Conservation (phyloP, 345 rosid genomes). For the Aquilaria sinensis region DNA sequence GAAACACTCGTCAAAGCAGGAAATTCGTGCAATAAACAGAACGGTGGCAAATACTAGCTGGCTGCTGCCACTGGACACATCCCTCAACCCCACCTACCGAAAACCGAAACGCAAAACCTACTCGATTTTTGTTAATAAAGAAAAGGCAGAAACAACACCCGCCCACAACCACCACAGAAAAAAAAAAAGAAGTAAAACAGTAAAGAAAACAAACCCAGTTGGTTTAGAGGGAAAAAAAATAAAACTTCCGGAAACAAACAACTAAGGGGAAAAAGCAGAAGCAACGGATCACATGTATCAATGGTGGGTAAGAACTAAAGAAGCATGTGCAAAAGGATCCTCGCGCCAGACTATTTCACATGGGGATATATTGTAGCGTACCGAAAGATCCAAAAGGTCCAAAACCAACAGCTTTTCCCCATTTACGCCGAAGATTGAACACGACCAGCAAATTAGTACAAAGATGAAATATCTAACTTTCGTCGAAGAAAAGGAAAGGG, state of each 20-base stretch:
- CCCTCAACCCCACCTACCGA: too few relatives aligned
- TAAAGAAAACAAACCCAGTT: background rate
- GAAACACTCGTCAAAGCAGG: too few relatives aligned
- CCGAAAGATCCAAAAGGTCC: background rate
- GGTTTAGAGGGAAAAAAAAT: too few relatives aligned
- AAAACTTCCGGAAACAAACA: too few relatives aligned
- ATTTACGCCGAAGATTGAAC: too few relatives aligned
- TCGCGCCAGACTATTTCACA: constrained; percentile 13
- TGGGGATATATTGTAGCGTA: background rate
- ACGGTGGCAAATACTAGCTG: too few relatives aligned
- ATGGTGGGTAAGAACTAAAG: background rate
- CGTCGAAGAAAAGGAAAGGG: background rate
- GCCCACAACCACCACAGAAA: background rate
- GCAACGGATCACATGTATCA: constrained; percentile 1
- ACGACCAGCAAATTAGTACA: too few relatives aligned
- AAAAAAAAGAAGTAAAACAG: background rate
- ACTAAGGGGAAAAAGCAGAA: too few relatives aligned
- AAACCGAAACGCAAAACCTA: too few relatives aligned
- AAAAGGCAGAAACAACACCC: background rate
- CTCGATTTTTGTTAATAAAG: background rate
- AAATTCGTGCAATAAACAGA: too few relatives aligned
- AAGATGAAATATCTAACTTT: too few relatives aligned
- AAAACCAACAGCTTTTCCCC: constrained; percentile 15
- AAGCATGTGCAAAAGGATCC: constrained; percentile 20
- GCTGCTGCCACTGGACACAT: too few relatives aligned